Base-by-base conservation (phyloP, 2,329 filamentous ascomycete genomes). In the Penicillium sp. region DNA sequence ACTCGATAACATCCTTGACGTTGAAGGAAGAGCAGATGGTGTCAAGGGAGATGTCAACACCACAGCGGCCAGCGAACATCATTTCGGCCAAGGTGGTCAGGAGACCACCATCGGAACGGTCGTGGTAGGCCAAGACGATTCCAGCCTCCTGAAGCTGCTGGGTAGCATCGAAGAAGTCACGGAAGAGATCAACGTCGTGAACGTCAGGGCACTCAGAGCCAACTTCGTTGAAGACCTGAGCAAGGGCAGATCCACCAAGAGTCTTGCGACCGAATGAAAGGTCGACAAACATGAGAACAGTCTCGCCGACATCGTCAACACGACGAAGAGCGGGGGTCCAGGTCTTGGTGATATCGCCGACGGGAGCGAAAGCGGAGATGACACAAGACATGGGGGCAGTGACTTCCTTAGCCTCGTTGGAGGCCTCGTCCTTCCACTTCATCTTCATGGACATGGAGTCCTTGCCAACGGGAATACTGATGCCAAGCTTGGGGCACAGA, bases 381-480 rank as follows among this genome's bases (percentile, higher is more conserved):
- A 97, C 87, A 5, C 96, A 82, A 1, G 93, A 96, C 64, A 97
- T 84, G 1, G 94, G 94, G 4, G 94, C 90, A 36, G 91, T 97
- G 46, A 97, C 93, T 61, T 92, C 92, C 77, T 89, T 94, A 13
- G 82, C 76, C 57, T 89, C 81, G 16, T 84, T 83, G 29, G 79
- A 83, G 53, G 82, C 78, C 57, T 79, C 78, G 62, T 93, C 89
- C 68, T 86, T 88, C 94, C 94, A 97, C 52, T 91, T 91, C 67
- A 95, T 93, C 80, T 97, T 97, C 94, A 99, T 97, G 3, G 92
- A 97, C 75, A 95, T 96, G 0, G 93, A 97, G 73, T 99, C 94
- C 76, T 99, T 97, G 51, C 94, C 94, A 8, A 97, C 94, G 4
- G 94, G 94, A 55, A 99, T 97, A 53, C 89, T 91, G 57, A 99